Evolutionary conservation across 2,329 filamentous ascomycete species (phyloP).

Genomic region (Huntiella omanensis): DNA sequence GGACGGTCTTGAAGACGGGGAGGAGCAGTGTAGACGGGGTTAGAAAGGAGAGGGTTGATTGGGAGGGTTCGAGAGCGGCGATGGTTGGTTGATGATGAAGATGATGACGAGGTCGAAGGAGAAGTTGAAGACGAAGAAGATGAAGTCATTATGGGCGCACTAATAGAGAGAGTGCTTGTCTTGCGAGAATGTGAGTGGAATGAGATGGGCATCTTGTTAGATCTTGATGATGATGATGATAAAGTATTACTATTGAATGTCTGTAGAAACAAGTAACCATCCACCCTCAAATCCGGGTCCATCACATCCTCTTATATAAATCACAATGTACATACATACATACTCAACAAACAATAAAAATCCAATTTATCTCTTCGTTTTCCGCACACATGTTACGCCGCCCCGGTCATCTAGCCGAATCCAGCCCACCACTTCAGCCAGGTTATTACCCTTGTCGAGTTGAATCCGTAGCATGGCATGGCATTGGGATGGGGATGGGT

Average conservation of each 20-base stretch:
- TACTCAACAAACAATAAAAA: background rate
- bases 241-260: background rate
- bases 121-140: background rate
- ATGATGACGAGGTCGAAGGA: background rate
- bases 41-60: constrained; percentile 10
- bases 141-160: constrained; percentile 3
- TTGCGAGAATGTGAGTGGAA: constrained; percentile 7
- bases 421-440: too few relatives aligned
- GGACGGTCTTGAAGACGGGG: constrained; percentile 11
- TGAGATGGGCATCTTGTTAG: constrained; percentile 7
- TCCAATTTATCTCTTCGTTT: background rate
- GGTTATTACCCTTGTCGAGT: too few relatives aligned
- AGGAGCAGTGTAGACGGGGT: constrained; percentile 9
- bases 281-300: too few relatives aligned
- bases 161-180: constrained; percentile 7
- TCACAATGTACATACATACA: too few relatives aligned
- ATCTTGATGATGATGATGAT: background rate
- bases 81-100: constrained; percentile 6
- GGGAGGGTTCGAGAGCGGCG: constrained; percentile 10
- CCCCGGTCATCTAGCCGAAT: too few relatives aligned
- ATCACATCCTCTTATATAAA: too few relatives aligned
- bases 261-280: background rate
- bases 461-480: too few relatives aligned
- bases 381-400: background rate
- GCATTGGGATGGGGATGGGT: too few relatives aligned